Evolutionary conservation across 352 stramenopile genomes (phyloP), one percentile per base, ranked within the genome.

Genomic region (Paralagenidium karlingii): DNA sequence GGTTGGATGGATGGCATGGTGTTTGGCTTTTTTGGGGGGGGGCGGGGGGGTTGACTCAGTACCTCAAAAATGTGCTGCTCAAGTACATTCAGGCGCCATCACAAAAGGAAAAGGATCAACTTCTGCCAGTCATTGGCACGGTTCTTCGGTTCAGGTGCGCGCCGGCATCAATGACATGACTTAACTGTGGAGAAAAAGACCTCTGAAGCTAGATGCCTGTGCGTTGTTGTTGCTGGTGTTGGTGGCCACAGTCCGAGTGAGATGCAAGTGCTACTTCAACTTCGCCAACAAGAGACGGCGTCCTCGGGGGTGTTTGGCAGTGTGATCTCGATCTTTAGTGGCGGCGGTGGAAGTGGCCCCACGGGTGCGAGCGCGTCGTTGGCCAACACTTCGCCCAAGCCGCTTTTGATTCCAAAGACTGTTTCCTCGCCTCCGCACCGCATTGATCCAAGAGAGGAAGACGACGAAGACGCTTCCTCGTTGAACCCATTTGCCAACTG

Each of bases 11-110:
- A n/a, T n/a, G n/a, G n/a, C n/a, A n/a, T n/a, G n/a, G 5, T 40
- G 19, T 40, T 40, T 40, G 22, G 38, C 38, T 37, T n/a, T 18
- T 19, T 12, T 44, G 19, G 38, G 15, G 24, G n/a, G 12, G 3
- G 18, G n/a, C n/a, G n/a, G n/a, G n/a, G n/a, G n/a, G n/a, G n/a
- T n/a, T n/a, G n/a, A n/a, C n/a, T n/a, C 38, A 88, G 76, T 90
- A 90, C 42, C 38, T 90, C 26, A 87, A 84, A 45, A 90, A 90
- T 24, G 65, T 90, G 8, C 55, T 90, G 28, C 71, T 90, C 45
- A 90, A 90, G 60, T 90, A 82, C 60, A 78, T 90, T 19, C 57
- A 66, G 38, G 84, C 66, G 37, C 65, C 77, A 56, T 79, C 82
- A 16, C 47, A 65, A 15, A 75, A 53, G 24, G 73, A 90, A 33